These are phyloP conservation scores for Colletotrichum abscissum DNA, from an alignment of 2,329 filamentous ascomycete genomes.

Conservation along the genomic window DNA sequence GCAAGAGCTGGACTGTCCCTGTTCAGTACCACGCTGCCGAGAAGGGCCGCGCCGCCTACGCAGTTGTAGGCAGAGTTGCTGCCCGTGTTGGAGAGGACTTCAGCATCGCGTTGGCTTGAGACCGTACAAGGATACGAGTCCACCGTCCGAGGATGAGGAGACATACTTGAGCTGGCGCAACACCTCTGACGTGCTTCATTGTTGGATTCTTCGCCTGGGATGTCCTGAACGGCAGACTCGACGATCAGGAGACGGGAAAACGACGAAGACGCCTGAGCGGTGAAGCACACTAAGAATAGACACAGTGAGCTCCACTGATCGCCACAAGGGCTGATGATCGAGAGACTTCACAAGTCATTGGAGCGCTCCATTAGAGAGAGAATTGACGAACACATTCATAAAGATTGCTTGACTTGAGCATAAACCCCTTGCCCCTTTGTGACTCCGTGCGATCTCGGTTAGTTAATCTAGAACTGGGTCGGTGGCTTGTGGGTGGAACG, in stretches of 20 bases:
- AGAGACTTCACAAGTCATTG: not conserved
- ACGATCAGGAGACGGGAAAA: not conserved
- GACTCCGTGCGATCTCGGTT: conserved; percentile 21
- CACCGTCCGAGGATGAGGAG: not conserved
- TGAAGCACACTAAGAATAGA: conserved; percentile 9
- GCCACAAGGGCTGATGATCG: conserved; percentile 10
- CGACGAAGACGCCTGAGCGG: conserved; percentile 19
- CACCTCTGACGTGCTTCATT: not conserved
- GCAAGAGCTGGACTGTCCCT: conserved; percentile 65
- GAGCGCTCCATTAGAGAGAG: conserved; percentile 5
- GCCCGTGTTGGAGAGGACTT: conserved; percentile 66
- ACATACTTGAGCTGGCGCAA: not conserved
- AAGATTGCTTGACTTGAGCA: not conserved
- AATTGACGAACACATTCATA: not conserved
- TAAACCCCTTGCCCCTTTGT: not conserved
- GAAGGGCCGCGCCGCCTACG: conserved; percentile 61
- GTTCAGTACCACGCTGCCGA: conserved; percentile 68
- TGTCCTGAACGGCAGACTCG: not conserved
- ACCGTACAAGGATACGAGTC: not conserved
- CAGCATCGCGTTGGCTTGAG: conserved; percentile 51
- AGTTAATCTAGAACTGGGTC: not conserved
- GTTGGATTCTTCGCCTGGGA: not conserved
- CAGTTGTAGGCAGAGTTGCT: conserved; percentile 62
- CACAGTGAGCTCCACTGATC: conserved; percentile 12
- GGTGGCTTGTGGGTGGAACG: not conserved